Conservation (phyloP, 208 protist genomes). For the Porcisia deanei region DNA sequence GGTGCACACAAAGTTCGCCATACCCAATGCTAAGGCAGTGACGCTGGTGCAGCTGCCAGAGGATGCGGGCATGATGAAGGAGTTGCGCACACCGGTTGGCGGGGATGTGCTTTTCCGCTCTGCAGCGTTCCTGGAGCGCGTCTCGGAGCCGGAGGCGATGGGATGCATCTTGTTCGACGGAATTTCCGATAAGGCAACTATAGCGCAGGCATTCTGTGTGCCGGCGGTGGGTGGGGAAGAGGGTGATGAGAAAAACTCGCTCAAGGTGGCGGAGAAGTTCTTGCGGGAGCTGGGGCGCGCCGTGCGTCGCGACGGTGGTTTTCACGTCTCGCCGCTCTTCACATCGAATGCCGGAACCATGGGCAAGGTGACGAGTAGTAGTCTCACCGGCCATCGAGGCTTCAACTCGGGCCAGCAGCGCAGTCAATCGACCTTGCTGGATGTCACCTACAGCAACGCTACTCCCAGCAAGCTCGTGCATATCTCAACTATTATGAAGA, state of each 20-base stretch:
- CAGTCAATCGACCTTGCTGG: conserved; percentile 66
- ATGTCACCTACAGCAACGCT: conserved; percentile 87
- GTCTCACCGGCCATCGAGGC: conserved; percentile 64
- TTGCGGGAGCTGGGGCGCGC: conserved; percentile 71
- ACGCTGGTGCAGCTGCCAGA: conserved; percentile 81
- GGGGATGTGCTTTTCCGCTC: conserved; percentile 80
- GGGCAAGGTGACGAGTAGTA: conserved; percentile 75
- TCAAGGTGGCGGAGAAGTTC: conserved; percentile 66
- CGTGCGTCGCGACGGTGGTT: conserved; percentile 83
- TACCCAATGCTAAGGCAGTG: conserved; percentile 82
- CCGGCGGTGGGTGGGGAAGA: conserved; percentile 28
- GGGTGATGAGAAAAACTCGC: conserved; percentile 29
- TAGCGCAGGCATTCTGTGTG: conserved; percentile 84
- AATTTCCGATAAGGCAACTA: conserved; percentile 57
- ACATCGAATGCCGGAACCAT: conserved; percentile 70
- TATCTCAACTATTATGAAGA: conserved; percentile 64
- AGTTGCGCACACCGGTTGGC: conserved; percentile 52
- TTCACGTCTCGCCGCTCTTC: conserved; percentile 84
- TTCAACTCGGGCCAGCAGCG: conserved; percentile 86
- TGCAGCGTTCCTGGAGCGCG: conserved; percentile 61
- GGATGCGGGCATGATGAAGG: conserved; percentile 49
- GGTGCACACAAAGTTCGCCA: conserved; percentile 61
- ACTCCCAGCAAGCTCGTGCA: conserved; percentile 82
- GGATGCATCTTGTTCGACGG: conserved; percentile 68
- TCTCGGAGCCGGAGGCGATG: conserved; percentile 69